Base-by-base conservation (phyloP, 108 stramenopile species). In the Skeletonema tropicum region DNA sequence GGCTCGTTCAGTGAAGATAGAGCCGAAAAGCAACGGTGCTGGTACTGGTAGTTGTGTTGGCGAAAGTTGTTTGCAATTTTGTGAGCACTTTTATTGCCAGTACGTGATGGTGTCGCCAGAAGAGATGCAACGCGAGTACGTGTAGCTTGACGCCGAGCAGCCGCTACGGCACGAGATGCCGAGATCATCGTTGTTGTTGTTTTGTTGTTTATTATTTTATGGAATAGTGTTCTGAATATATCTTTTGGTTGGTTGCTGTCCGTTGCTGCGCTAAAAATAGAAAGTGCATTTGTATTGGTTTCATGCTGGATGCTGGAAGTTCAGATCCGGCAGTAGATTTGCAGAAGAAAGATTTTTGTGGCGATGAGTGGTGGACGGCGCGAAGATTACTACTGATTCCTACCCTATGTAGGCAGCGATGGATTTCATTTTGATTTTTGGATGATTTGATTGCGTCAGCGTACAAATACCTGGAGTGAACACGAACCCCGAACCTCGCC, bases 1-100 rank as follows among this genome's bases (percentile, higher is more conserved):
- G 79, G 79, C 60, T 80, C 79, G 57, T 64, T 63, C 32, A 80
- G 60, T 21, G 79, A 80, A 32, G 78, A 79, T 11, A 73, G 72
- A 41, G 52, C 52, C 0, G 52, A 25, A 9, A 55, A 55, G 23
- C 9, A 23, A 17, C 52, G 52, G 23, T 55, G 52, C 17, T 55
- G 52, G 17, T 55, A 45, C 3, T 45, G 52, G 10, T 23, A 55
- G 52, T 55, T 55, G 52, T 25, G 6, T 8, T 23, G 52, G 9
- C 23, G 52, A 55, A 6, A 23, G 2, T 2, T 21, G 23, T 23
- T 55, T 23, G 52, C 52, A 55, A 55, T 55, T 19, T 55, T 55
- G 52, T 55, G 42, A 45, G 42, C 42, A 45, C 42, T 55, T 9
- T 55, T 9, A 10, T 25, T 55, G 23, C 52, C 23, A 23, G 2